Base-by-base conservation (phyloP, 1,284 basidiomycete genomes). In the Singerocomus inundabilis region DNA sequence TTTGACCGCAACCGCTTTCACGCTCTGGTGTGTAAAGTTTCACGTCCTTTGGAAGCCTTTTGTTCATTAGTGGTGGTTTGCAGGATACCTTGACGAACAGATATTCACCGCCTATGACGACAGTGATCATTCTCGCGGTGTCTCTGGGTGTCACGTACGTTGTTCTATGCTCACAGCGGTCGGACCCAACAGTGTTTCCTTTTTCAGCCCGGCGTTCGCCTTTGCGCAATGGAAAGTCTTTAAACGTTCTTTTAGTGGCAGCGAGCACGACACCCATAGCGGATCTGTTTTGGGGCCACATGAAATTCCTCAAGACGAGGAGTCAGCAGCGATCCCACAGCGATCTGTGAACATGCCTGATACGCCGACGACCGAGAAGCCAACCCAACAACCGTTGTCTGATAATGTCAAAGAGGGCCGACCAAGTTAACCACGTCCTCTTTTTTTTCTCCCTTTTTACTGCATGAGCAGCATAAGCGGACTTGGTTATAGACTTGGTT, bases 1-100 rank as follows among this genome's bases (percentile, higher is more conserved):
- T 77, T 84, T 53, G 84, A 86, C 59, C 71, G 79, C 42, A 86
- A 86, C 57, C 59, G 69, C 10, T 72, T 75, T 26, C 84, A 86
- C 66, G 63, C 72, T 46, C 69, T 75, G 49, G 84, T 85, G 56
- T 48, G 80, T 72, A 33, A 41, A 10, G 7, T 35, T 28, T 26
- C 24, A 30, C 31, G 41, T 39, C 35, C 24, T 21, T 38, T 40
- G 24, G 13, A 39, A 26, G 21, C 51, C 31, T 12, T 9, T 16
- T 26, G 40, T 44, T 52, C 31, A 45, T 44, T 39, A 16, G 12
- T 43, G 34, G 29, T 32, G 25, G 39, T 36, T 54, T 34, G 32
- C 55, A 82, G 80, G 77, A 77, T 54, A 74, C 78, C 30, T 50
- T 75, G 25, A 59, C 61, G 28, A 67, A 66, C 42, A 73, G 72